Evolutionary conservation across 805 yeast genomes (phyloP), one percentile per base, ranked within the genome.

Genomic region (Nakazawaea wickerhamii): DNA sequence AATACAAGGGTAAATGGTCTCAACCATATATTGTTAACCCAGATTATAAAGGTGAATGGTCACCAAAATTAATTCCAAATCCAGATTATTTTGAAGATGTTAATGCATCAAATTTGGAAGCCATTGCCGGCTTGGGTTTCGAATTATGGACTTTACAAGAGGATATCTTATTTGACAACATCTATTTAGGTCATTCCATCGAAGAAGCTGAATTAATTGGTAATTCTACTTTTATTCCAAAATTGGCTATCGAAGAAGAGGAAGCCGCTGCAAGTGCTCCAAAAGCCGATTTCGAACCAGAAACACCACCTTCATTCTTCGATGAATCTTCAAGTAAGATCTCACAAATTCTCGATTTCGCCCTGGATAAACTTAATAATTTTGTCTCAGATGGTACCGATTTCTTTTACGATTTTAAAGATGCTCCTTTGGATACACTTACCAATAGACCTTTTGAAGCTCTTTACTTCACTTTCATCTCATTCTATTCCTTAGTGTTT

Each of bases 131-230:
- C 9, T 53, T 88, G 35, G 96, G 95, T 7, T 85, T 90, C 55
- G 97, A 89, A 61, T 67, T 89, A 49, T 89, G 96, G 95, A 76
- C 91, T 36, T 83, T 89, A 81, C 81, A 85, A 49, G 70, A 71
- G 33, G 76, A 84, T 38, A 75, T 88, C 39, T 52, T 85, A 58
- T 86, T 89, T 58, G 87, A 87, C 59, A 86, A 89, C 64, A 77
- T 89, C 47, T 90, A 89, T 59, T 60, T 89, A 47, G 96, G 96
- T 23, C 90, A 86, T 57, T 78, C 85, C 1, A 66, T 89, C n/a
- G 68, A 65, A 30, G 96, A 89, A 55, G 96, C 96, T 10, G 96
- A 90, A 65, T 44, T 56, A 8, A 68, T 89, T 50, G 97, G 96
- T 25, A 89, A 90, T 57, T 60, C 64, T 7, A 88, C 96, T 0